These are phyloP conservation scores for Botrytis galanthina DNA, from an alignment of 2,329 filamentous ascomycete genomes.

Conservation along the genomic window DNA sequence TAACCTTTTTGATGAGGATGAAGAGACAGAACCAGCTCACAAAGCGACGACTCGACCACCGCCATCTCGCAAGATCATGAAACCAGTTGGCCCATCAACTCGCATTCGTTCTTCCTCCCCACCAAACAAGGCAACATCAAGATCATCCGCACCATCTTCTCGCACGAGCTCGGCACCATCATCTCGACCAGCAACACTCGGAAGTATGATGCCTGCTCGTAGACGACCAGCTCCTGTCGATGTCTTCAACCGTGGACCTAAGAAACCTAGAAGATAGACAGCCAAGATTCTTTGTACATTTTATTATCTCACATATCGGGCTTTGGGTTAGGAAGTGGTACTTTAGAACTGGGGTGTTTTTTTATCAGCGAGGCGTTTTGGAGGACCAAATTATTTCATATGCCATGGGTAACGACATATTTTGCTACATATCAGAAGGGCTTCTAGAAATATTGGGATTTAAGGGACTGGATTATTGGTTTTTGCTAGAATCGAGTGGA, in stretches of 20 bases:
- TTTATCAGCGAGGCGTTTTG: not conserved
- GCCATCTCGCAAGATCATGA: slow-evolving; percentile 13
- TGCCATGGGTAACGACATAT: not conserved
- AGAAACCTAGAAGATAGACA: slow-evolving; percentile 20
- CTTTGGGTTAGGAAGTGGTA: not conserved
- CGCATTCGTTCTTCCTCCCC: slow-evolving; percentile 8
- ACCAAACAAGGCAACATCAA: not conserved
- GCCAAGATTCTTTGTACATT: not conserved
- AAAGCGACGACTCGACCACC: slow-evolving; percentile 13
- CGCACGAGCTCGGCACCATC: slow-evolving; percentile 7
- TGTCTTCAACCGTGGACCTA: slow-evolving; percentile 21
- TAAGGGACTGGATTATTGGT: not conserved
- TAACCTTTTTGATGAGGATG: slow-evolving; percentile 32
- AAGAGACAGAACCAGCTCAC: not conserved
- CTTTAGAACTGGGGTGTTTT: not conserved
- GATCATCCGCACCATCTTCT: not conserved
- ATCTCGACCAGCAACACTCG: not conserved
- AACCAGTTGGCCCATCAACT: slow-evolving; percentile 9
- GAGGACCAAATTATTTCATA: not conserved
- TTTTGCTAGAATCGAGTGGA: too few relatives aligned
- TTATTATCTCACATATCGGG: not conserved
- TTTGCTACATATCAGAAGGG: not conserved
- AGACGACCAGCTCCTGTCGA: slow-evolving; percentile 12
- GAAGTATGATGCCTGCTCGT: slow-evolving; percentile 11
- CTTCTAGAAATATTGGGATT: not conserved